Percentiles rank a stretch among this genome's conserved stretches.
Conservation (phyloP, 2,329 filamentous ascomycete species). For the Cordyceps fumosorosea region DNA sequence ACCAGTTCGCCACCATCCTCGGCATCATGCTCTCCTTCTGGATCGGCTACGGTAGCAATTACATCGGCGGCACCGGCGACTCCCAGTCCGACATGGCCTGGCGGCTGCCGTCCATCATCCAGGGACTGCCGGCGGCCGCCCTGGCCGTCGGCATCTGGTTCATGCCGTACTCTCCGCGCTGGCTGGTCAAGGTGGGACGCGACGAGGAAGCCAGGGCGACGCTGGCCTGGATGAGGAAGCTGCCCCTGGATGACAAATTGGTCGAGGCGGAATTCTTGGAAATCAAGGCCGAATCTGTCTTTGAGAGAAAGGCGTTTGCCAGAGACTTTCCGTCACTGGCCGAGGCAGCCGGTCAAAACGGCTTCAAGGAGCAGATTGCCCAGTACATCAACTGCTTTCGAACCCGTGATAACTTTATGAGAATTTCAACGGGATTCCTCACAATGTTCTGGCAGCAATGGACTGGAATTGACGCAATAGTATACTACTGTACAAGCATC, state of each 20-base stretch:
- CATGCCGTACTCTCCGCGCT: constrained; percentile 73
- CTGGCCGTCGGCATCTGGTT: constrained; percentile 67
- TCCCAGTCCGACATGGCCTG: constrained; percentile 35
- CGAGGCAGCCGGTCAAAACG: constrained; percentile 33
- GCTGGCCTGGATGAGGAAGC: constrained; percentile 57
- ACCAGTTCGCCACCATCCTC: constrained; percentile 56
- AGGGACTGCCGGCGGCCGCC: constrained; percentile 38
- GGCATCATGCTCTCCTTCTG: constrained; percentile 48
- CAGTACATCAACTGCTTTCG: constrained; percentile 33
- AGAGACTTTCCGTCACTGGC: constrained; percentile 47
- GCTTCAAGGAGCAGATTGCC: constrained; percentile 38
- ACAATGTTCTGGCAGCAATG: constrained; percentile 55
- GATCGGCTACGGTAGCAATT: constrained; percentile 39
- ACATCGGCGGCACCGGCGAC: constrained; percentile 40
- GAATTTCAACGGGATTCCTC: constrained; percentile 57
- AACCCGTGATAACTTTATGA: constrained; percentile 49
- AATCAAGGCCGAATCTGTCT: constrained; percentile 71
- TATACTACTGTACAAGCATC: constrained; percentile 47
- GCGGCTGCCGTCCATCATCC: constrained; percentile 40
- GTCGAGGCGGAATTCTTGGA: constrained; percentile 74
- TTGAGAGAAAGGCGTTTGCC: constrained; percentile 64
- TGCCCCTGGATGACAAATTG: constrained; percentile 56
- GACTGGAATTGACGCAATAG: constrained; percentile 32
- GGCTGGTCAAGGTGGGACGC: constrained; percentile 65
- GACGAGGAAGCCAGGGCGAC: constrained; percentile 55